Conservation (phyloP, 2,329 filamentous ascomycete genomes). For the Penicillium sp. region DNA sequence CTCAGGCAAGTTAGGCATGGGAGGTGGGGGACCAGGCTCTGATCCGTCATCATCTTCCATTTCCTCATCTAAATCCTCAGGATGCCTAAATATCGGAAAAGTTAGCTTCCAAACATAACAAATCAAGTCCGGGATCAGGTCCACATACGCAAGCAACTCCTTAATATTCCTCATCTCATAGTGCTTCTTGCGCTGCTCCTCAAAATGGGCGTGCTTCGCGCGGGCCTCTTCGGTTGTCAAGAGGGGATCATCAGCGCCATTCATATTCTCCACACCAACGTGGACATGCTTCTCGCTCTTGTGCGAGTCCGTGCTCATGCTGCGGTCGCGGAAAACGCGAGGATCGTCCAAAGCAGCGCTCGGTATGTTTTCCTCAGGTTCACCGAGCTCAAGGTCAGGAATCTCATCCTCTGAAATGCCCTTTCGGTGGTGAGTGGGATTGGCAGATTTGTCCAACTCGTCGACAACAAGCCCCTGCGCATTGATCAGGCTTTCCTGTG, state of each 20-base stretch:
- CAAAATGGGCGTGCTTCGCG: slow-evolving; percentile 90
- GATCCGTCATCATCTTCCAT: slow-evolving; percentile 49
- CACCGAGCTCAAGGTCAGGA: slow-evolving; percentile 84
- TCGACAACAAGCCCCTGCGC: slow-evolving; percentile 69
- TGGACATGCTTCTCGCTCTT: slow-evolving; percentile 73
- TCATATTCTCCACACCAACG: slow-evolving; percentile 56
- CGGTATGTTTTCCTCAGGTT: slow-evolving; percentile 74
- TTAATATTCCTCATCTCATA: slow-evolving; percentile 99
- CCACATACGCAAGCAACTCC: slow-evolving; percentile 69
- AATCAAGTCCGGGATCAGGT: neutral
- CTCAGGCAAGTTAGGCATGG: slow-evolving; percentile 37
- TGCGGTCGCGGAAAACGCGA: slow-evolving; percentile 46
- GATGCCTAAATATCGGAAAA: slow-evolving; percentile 48
- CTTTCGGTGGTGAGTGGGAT: slow-evolving; percentile 38
- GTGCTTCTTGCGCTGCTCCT: slow-evolving; percentile 88
- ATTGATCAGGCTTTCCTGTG: slow-evolving; percentile 54
- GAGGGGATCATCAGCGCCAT: slow-evolving; percentile 45
- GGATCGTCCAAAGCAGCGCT: slow-evolving; percentile 35
- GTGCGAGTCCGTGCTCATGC: slow-evolving; percentile 40
- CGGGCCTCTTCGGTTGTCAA: slow-evolving; percentile 68
- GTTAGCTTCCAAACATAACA: slow-evolving; percentile 8
- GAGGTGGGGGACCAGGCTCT: slow-evolving; percentile 25
- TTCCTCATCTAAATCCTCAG: slow-evolving; percentile 61
- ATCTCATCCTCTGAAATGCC: slow-evolving; percentile 70
- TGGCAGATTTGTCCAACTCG: slow-evolving; percentile 57